These are phyloP conservation scores for Vaccinium macrocarpon DNA, from an alignment of 148 eudicot genomes.

Conservation along the genomic window DNA sequence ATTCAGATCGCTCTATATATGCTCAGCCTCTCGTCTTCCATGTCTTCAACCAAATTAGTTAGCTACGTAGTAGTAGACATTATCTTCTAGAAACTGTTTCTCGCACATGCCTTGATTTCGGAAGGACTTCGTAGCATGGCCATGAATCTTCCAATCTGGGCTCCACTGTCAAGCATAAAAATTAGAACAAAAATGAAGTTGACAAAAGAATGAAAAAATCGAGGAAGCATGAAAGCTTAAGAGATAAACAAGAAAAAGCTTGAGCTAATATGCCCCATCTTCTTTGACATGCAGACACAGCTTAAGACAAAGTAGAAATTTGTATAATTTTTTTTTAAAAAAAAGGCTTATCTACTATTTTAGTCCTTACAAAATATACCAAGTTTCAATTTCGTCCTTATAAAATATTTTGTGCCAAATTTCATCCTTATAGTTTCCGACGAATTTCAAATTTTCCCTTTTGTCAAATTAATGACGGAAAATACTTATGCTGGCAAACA, in stretches of 20 bases:
- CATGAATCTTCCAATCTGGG: conserved; percentile 82
- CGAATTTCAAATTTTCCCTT: too few species aligned
- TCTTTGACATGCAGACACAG: background rate
- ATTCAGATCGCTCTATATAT: background rate
- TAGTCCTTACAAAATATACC: too few species aligned
- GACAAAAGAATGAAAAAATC: background rate
- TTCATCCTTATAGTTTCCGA: too few species aligned
- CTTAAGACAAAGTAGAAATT: background rate
- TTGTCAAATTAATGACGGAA: too few species aligned
- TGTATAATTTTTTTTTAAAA: background rate
- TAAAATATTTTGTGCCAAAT: too few species aligned
- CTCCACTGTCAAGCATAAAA: conserved; percentile 47
- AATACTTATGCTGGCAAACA: too few species aligned
- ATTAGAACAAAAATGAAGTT: background rate
- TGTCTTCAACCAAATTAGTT: too few species aligned
- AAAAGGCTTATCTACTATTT: too few species aligned
- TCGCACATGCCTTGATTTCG: conserved; percentile 63
- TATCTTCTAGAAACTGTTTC: too few species aligned
- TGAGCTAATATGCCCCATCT: background rate
- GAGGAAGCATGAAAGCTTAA: background rate
- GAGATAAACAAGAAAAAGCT: background rate
- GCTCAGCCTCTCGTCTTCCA: too few species aligned
- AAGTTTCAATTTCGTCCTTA: too few species aligned
- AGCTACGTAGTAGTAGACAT: too few species aligned
- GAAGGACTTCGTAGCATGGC: conserved; percentile 70